These are phyloP conservation scores for Haplographium delicatum DNA, from an alignment of 495 filamentous ascomycete genomes.

Conservation along the genomic window DNA sequence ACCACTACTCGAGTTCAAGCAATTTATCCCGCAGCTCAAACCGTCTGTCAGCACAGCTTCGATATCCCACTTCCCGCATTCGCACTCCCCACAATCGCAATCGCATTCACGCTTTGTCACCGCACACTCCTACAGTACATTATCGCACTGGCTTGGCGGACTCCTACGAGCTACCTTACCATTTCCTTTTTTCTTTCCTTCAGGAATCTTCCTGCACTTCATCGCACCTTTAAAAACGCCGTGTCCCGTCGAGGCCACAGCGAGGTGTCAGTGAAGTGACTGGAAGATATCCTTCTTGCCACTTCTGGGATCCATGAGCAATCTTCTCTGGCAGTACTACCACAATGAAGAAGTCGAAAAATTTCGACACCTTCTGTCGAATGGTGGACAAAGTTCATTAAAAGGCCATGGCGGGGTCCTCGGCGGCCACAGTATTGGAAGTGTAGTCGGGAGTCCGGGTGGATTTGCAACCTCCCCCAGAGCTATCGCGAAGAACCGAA, in stretches of 20 bases:
- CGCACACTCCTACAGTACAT: no score
- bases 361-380: constrained; percentile 78
- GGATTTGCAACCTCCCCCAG: constrained; percentile 42
- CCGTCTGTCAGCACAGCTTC: not conserved
- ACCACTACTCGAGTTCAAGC: not conserved
- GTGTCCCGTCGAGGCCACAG: constrained; percentile 75
- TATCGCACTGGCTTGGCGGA: constrained; percentile 13
- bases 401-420: constrained; percentile 32
- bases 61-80: not conserved
- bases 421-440: constrained; percentile 18
- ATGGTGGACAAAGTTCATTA: constrained; percentile 46
- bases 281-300: constrained; percentile 40
- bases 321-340: constrained; percentile 91
- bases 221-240: constrained; percentile 67
- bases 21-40: not conserved
- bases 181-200: not conserved
- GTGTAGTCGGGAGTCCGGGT: constrained; percentile 19
- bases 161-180: not conserved
- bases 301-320: constrained; percentile 76
- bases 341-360: constrained; percentile 92
- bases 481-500: constrained; percentile 38
- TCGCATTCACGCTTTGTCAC: no score
- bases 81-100: not conserved
- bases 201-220: constrained; percentile 27
- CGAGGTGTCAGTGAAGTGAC: constrained; percentile 70